phyloP scores from a whole-genome alignment of 2,329 filamentous ascomycete genomes.

The Aspergillus floridensis region DNA sequence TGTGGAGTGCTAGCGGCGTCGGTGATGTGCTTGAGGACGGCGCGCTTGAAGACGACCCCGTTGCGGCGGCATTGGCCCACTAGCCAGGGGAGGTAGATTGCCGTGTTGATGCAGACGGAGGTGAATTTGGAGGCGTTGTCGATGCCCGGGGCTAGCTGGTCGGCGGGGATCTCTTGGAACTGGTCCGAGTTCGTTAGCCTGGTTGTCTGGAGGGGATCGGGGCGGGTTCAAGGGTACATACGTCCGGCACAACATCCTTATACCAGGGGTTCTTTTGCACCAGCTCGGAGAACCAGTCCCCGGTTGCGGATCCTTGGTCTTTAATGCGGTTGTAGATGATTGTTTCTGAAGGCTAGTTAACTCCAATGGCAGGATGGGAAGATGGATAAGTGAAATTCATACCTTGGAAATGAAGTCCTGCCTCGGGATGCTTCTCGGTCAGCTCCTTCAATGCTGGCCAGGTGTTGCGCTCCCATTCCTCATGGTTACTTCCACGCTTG shows the following conservation, averaged over 20 bases:
- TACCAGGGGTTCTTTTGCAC: slow-evolving; percentile 71
- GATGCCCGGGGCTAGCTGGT: slow-evolving; percentile 61
- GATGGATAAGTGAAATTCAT: slow-evolving; percentile 4
- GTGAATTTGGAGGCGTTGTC: slow-evolving; percentile 74
- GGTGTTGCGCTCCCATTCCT: slow-evolving; percentile 60
- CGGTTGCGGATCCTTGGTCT: slow-evolving; percentile 56
- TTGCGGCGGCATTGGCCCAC: slow-evolving; percentile 73
- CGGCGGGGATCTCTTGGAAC: slow-evolving; percentile 60
- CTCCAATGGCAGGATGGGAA: neutral
- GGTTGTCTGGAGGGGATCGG: neutral
- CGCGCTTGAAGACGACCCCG: slow-evolving; percentile 67
- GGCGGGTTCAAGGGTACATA: slow-evolving; percentile 31
- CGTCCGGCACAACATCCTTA: slow-evolving; percentile 66
- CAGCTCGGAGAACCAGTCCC: slow-evolving; percentile 65
- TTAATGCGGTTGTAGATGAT: slow-evolving; percentile 61
- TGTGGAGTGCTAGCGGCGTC: slow-evolving; percentile 58
- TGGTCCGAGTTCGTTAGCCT: slow-evolving; percentile 21
- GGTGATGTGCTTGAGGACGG: slow-evolving; percentile 64
- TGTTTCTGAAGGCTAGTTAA: slow-evolving; percentile 38
- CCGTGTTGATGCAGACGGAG: slow-evolving; percentile 87
- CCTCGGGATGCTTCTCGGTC: slow-evolving; percentile 66
- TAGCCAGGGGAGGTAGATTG: slow-evolving; percentile 84
- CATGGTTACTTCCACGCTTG: slow-evolving; percentile 36
- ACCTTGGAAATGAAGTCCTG: slow-evolving; percentile 78
- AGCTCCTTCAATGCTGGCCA: slow-evolving; percentile 63